Evolutionary conservation across 495 filamentous ascomycete genomes (phyloP).

Genomic region (Baudoinia panamericana): DNA sequence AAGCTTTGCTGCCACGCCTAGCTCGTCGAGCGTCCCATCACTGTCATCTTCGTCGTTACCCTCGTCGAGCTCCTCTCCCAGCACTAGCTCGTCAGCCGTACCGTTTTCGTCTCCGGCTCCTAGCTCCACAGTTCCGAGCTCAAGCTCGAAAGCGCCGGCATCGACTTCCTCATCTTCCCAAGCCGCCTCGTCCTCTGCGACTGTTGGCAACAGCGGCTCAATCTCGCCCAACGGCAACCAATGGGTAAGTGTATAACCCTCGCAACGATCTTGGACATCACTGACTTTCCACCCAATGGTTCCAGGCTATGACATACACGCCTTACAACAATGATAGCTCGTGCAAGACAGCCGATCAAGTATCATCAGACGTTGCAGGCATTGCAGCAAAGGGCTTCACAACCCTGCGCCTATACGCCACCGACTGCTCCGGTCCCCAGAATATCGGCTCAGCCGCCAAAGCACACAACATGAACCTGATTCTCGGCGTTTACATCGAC

Average conservation of each 20-base stretch:
- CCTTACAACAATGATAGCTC: slow-evolving; percentile 49
- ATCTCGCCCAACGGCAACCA: slow-evolving; percentile 40
- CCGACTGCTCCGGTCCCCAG: slow-evolving; percentile 72
- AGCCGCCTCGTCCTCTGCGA: slow-evolving; percentile 4
- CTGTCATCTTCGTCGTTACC: background rate
- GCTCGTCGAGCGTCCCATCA: too few species aligned
- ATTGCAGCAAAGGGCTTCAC: slow-evolving; percentile 67
- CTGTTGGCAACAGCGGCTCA: background rate
- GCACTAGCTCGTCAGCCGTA: background rate
- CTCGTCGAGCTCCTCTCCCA: background rate
- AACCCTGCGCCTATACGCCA: slow-evolving; percentile 77
- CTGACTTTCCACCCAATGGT: too few species aligned
- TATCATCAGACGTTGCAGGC: slow-evolving; percentile 50
- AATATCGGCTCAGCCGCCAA: slow-evolving; percentile 54
- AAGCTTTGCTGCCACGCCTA: too few species aligned
- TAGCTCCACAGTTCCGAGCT: too few species aligned
- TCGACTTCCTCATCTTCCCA: too few species aligned
- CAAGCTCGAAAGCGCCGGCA: too few species aligned
- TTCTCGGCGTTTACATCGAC: slow-evolving; percentile 76
- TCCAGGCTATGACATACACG: slow-evolving; percentile 89
- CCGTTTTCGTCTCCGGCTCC: too few species aligned
- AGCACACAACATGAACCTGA: slow-evolving; percentile 54
- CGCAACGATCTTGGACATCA: too few species aligned
- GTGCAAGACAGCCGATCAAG: slow-evolving; percentile 54
- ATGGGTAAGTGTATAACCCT: too few species aligned